Conservation (phyloP, 2,329 filamentous ascomycete species). For the Pseudohalonectria lignicola region DNA sequence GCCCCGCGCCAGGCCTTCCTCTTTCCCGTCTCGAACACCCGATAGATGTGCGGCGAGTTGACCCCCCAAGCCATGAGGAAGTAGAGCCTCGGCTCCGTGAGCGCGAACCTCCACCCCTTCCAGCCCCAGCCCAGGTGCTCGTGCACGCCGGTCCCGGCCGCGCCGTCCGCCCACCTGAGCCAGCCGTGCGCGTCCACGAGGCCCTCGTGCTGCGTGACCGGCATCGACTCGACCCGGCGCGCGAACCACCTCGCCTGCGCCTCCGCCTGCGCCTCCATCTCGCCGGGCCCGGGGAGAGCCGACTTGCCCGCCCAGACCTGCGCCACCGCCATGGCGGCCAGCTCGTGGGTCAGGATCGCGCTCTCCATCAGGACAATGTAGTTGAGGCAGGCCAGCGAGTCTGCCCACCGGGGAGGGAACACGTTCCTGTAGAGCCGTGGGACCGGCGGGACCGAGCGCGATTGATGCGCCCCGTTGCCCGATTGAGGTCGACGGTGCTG, state of each 20-base stretch:
- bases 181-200: slow-evolving; percentile 8
- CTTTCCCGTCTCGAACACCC: slow-evolving; percentile 9
- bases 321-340: slow-evolving; percentile 26
- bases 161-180: slow-evolving; percentile 6
- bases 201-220: slow-evolving; percentile 1
- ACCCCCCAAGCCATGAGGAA: slow-evolving; percentile 7
- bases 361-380: slow-evolving; percentile 16
- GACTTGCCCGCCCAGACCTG: slow-evolving; percentile 26
- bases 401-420: slow-evolving; percentile 25
- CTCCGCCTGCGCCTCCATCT: slow-evolving; percentile 16
- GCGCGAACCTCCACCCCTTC: slow-evolving; percentile 8
- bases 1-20: slow-evolving; percentile 9
- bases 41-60: slow-evolving; percentile 8
- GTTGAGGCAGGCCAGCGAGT: slow-evolving; percentile 28
- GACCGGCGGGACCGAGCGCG: slow-evolving; percentile 8
- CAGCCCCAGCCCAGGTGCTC: slow-evolving; percentile 7
- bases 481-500: too few species aligned
- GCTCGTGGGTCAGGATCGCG: slow-evolving; percentile 21
- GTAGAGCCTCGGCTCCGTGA: slow-evolving; percentile 7
- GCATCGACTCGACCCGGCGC: background rate
- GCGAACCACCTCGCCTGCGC: background rate
- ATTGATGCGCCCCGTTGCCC: slow-evolving; percentile 9
- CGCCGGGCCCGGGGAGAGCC: slow-evolving; percentile 17
- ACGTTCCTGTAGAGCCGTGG: slow-evolving; percentile 27
- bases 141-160: slow-evolving; percentile 8